Evolutionary conservation across 495 filamentous ascomycete genomes (phyloP).

Genomic region (Lentithecium fluviatile): DNA sequence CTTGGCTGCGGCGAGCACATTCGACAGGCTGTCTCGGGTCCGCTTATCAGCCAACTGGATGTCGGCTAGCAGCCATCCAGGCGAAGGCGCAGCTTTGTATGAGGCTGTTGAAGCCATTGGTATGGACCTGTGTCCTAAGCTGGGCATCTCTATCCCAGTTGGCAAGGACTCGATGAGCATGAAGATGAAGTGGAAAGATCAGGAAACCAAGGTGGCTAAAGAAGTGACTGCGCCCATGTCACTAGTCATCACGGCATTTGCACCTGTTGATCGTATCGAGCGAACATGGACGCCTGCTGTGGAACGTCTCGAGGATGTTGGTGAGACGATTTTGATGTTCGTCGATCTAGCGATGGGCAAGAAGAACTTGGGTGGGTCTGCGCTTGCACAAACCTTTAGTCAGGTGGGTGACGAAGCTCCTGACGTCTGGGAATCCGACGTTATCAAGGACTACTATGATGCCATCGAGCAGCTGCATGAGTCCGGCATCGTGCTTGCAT

Average conservation of each 20-base stretch:
- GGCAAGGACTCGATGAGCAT: constrained; percentile 98
- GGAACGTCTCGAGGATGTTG: constrained; percentile 77
- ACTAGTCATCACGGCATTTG: constrained; percentile 86
- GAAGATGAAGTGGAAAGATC: constrained; percentile 94
- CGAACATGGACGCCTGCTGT: constrained; percentile 94
- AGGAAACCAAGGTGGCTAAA: constrained; percentile 62
- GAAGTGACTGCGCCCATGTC: constrained; percentile 91
- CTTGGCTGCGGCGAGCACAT: constrained; percentile 79
- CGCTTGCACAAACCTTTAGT: constrained; percentile 87
- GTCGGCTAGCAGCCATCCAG: constrained; percentile 89
- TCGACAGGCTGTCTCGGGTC: constrained; percentile 71
- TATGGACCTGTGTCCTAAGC: constrained; percentile 77
- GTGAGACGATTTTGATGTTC: constrained; percentile 84
- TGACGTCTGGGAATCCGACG: constrained; percentile 75
- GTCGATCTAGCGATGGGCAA: constrained; percentile 80
- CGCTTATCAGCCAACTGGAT: constrained; percentile 98
- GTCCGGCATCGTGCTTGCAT: constrained; percentile 82
- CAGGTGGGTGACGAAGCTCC: constrained; percentile 81
- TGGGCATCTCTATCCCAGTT: constrained; percentile 90
- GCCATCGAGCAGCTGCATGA: constrained; percentile 84
- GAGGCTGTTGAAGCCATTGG: constrained; percentile 93
- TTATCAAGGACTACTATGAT: constrained; percentile 89
- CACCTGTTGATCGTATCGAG: constrained; percentile 70
- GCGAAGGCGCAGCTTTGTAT: constrained; percentile 91
- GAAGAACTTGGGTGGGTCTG: constrained; percentile 84